Conservation (phyloP, 805 yeast species). For the Wickerhamomyces subpelliculosus region DNA sequence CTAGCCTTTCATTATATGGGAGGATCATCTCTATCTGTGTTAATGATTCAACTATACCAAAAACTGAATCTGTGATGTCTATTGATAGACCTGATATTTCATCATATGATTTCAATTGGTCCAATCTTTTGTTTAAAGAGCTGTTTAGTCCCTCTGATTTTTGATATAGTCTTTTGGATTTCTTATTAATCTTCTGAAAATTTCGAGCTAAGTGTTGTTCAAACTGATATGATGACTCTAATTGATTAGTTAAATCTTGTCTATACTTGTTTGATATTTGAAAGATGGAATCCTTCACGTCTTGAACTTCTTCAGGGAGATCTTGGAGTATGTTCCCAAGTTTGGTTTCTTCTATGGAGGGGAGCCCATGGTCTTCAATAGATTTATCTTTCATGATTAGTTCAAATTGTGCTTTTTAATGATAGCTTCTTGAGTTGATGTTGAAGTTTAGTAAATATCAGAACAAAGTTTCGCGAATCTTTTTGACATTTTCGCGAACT, state of each 20-base stretch:
- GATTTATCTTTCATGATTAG: too few relatives aligned
- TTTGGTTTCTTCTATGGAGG: constrained; percentile 9
- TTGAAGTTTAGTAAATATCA: too few relatives aligned
- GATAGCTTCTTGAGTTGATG: too few relatives aligned
- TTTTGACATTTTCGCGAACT: too few relatives aligned
- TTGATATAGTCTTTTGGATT: constrained; percentile 1
- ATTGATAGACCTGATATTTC: constrained; percentile 1
- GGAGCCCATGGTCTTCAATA: neutral
- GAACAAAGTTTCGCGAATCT: too few relatives aligned
- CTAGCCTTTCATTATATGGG: constrained; percentile 29
- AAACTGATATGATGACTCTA: constrained; percentile 1
- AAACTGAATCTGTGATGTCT: constrained; percentile 7
- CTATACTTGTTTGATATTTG: neutral
- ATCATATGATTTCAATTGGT: constrained; percentile 4
- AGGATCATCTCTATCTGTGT: constrained; percentile 28
- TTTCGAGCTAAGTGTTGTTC: constrained; percentile 1
- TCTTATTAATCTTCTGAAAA: constrained; percentile 1
- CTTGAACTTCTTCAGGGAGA: constrained; percentile 6
- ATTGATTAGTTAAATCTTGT: constrained; percentile 1
- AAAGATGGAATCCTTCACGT: neutral
- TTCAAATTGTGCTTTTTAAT: too few relatives aligned
- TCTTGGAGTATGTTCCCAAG: constrained; percentile 5
- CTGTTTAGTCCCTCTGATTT: constrained; percentile 5
- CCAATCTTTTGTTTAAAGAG: constrained; percentile 8
- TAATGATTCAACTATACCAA: constrained; percentile 16